Conservation (phyloP, 2,329 filamentous ascomycete genomes). For the Xylaria sp. region DNA sequence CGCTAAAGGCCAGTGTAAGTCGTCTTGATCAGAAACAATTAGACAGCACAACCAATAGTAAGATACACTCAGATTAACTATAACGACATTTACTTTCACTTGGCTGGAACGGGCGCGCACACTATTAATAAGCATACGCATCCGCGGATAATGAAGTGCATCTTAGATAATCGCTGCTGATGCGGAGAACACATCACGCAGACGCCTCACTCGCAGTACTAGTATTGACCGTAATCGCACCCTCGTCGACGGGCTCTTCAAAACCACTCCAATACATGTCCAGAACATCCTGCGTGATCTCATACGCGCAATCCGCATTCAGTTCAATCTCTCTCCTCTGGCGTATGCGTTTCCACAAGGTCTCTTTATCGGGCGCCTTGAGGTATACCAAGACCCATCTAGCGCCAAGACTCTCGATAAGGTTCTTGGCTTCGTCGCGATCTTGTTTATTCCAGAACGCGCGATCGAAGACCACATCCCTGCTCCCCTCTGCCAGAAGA, state of each 20-base stretch:
- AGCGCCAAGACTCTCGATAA: conserved; percentile 43
- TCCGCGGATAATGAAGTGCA: not conserved
- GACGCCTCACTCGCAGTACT: not conserved
- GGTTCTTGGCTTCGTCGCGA: conserved; percentile 46
- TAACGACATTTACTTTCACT: too few species aligned
- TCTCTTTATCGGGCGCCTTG: conserved; percentile 42
- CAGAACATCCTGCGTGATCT: conserved; percentile 39
- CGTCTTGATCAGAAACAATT: too few species aligned
- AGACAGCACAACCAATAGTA: too few species aligned
- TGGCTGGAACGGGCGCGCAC: too few species aligned
- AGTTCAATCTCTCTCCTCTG: conserved; percentile 40
- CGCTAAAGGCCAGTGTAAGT: too few species aligned
- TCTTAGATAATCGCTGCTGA: too few species aligned
- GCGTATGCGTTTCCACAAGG: conserved; percentile 48
- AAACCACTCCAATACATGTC: conserved; percentile 43
- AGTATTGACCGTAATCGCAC: conserved; percentile 40
- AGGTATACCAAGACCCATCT: conserved; percentile 49
- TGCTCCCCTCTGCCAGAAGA: conserved; percentile 33
- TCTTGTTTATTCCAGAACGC: conserved; percentile 49
- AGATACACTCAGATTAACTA: too few species aligned
- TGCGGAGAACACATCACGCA: not conserved
- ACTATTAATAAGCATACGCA: not conserved
- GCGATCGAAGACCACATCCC: conserved; percentile 48
- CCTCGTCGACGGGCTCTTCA: conserved; percentile 38
- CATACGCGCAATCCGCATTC: conserved; percentile 46